Conservation (phyloP, 768 basidiomycete species). For the Trametes gibbosa region DNA sequence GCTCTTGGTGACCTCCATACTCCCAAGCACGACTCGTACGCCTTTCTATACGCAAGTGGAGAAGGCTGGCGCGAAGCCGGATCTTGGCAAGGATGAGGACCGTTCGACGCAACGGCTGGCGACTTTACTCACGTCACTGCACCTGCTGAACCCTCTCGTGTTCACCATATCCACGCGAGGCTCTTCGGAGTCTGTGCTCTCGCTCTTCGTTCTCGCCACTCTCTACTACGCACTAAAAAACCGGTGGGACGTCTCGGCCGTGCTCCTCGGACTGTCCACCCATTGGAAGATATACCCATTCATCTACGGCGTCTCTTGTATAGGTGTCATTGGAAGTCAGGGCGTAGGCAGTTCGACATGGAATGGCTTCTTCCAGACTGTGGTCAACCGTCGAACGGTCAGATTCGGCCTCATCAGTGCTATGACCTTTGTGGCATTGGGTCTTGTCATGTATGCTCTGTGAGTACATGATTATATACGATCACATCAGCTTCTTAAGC, state of each 20-base stretch:
- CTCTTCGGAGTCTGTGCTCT: conserved; percentile 88
- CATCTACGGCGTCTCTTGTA: conserved; percentile 80
- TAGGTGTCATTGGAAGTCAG: conserved; percentile 47
- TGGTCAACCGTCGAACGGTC: conserved; percentile 51
- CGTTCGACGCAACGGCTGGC: conserved; percentile 34
- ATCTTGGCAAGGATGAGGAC: background rate
- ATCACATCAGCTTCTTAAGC: conserved; percentile 30
- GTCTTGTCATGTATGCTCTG: conserved; percentile 69
- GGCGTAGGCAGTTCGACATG: conserved; percentile 17
- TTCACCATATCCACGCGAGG: conserved; percentile 97
- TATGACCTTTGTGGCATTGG: conserved; percentile 62
- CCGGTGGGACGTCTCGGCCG: conserved; percentile 63
- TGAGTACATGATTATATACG: conserved; percentile 36
- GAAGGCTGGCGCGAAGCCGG: background rate
- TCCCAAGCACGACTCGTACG: conserved; percentile 30
- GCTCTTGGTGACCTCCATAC: conserved; percentile 51
- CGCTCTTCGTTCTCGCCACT: conserved; percentile 71
- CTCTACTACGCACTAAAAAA: conserved; percentile 57
- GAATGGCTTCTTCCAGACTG: conserved; percentile 34
- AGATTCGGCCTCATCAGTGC: conserved; percentile 71
- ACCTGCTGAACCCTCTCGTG: conserved; percentile 92
- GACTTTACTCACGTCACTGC: conserved; percentile 59
- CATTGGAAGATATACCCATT: conserved; percentile 99
- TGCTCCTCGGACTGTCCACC: conserved; percentile 76
- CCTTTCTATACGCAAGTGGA: background rate